Base-by-base conservation (phyloP, 2,329 filamentous ascomycete genomes). In the Ceratocystis cacaofunesta region DNA sequence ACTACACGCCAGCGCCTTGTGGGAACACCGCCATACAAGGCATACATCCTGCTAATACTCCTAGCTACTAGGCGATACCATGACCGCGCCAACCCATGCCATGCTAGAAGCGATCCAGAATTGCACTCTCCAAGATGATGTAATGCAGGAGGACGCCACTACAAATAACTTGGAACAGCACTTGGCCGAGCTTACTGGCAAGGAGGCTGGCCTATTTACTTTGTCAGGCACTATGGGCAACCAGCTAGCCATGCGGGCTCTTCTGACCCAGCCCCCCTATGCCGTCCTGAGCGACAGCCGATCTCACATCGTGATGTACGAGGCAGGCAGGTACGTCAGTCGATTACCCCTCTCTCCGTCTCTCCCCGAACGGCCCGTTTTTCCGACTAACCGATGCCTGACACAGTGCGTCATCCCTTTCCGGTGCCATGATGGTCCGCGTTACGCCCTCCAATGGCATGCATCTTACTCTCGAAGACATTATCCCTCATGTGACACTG, bases 161-260 rank as follows among this genome's bases (percentile, higher is more conserved):
- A 96, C 92, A 1, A 85, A 82, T 62, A 80, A 82, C 28, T 83
- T 97, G 50, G 89, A 96, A 74, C 76, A 80, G 58, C 86, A 88
- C 73, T 80, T 95, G 57, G 89, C 90, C 19, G 73, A 80, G 41
- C 80, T 95, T 2, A 83, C 89, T 0, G 84, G 84, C 70, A 91
- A 95, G 70, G 86, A 91, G 71, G 85, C 84, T 6, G 88, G 83
- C 0, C 79, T 96, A 3, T 85, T 96, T 64, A 89, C 96, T 65
- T 80, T 95, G 67, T 94, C 89, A 0, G 92, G 92, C 2, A 96
- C 92, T 3, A 96, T 96, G 91, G 91, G 90, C 50, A 96, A 96
- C 76, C 91, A 96, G 74, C 79, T 96, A 19, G 86, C 88, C 0
- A 80, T 96, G 52, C 85, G 92, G 48, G 82, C 88, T 1, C 87